phyloP scores from a whole-genome alignment of 2,329 filamentous ascomycete genomes.

The Aureobasidium lini region DNA sequence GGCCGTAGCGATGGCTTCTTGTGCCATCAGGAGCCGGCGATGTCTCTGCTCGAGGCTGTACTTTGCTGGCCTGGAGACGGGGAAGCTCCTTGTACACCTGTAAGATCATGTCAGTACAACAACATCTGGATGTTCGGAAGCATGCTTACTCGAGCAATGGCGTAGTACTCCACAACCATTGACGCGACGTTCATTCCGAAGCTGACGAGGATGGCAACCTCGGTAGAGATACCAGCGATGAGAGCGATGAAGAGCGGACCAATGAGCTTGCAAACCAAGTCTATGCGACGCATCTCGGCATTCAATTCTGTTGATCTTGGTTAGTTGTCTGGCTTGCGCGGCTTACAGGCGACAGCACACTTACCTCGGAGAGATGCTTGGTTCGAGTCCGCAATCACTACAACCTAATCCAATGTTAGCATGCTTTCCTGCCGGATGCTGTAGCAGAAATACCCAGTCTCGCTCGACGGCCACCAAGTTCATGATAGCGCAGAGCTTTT shows the following conservation, averaged over 20 bases:
- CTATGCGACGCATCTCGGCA: slow-evolving; percentile 46
- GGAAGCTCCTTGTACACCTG: too few relatives aligned
- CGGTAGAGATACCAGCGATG: slow-evolving; percentile 21
- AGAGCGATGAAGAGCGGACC: slow-evolving; percentile 42
- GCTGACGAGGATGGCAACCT: slow-evolving; percentile 23
- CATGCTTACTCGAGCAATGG: slow-evolving; percentile 29
- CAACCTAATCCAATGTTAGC: too few relatives aligned
- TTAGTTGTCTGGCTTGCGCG: too few relatives aligned
- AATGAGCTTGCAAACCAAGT: slow-evolving; percentile 45
- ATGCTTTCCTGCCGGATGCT: too few relatives aligned
- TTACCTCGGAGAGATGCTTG: too few relatives aligned
- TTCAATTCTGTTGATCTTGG: slow-evolving; percentile 31
- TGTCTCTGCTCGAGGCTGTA: neutral
- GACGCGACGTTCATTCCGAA: slow-evolving; percentile 41
- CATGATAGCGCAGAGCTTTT: slow-evolving; percentile 55
- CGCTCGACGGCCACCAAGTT: slow-evolving; percentile 59
- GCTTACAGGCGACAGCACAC: too few relatives aligned
- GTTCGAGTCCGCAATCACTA: too few relatives aligned
- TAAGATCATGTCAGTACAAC: too few relatives aligned
- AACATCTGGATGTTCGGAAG: too few relatives aligned
- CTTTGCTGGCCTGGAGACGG: too few relatives aligned
- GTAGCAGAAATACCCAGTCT: slow-evolving; percentile 53
- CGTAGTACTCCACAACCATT: slow-evolving; percentile 41
- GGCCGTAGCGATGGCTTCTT: neutral
- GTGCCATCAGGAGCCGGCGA: neutral